phyloP scores from a whole-genome alignment of 164 flowering plant species.

The Vitis rotundifolia region DNA sequence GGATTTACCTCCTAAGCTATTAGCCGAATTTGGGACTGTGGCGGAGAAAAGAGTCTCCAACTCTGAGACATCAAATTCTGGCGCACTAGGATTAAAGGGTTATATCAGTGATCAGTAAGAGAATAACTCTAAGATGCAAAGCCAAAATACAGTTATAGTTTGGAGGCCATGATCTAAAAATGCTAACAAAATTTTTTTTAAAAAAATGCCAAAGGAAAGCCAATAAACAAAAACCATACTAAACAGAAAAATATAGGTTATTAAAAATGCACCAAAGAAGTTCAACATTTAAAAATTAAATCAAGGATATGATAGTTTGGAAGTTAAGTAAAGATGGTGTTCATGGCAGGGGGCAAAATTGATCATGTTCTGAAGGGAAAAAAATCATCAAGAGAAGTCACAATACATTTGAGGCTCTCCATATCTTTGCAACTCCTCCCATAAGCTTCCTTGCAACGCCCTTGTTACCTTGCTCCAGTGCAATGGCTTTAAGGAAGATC shows the following conservation, averaged over 20 bases:
- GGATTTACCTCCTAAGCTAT: conserved; percentile 52
- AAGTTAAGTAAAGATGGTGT: not conserved
- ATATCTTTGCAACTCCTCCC: conserved; percentile 88
- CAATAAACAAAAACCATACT: not conserved
- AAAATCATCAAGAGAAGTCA: conserved; percentile 12
- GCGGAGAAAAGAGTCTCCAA: conserved; percentile 90
- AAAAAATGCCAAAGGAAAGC: not conserved
- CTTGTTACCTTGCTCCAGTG: conserved; percentile 98
- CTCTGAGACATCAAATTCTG: conserved; percentile 95
- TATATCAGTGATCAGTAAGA: conserved; percentile 6
- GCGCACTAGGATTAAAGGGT: conserved; percentile 48
- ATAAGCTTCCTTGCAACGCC: conserved; percentile 91
- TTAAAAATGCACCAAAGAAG: not conserved
- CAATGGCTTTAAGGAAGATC: conserved; percentile 80
- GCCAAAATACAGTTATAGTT: not conserved
- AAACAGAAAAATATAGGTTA: not conserved
- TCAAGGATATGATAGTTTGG: not conserved
- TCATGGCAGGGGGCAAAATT: not conserved
- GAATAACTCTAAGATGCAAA: not conserved
- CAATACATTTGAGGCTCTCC: conserved; percentile 73
- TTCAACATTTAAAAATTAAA: too few species aligned
- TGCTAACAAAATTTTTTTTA: not conserved
- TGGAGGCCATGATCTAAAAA: not conserved
- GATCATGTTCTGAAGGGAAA: too few species aligned
- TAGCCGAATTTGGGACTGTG: conserved; percentile 63